Evolutionary conservation across 2,329 filamentous ascomycete genomes (phyloP), one percentile per base, ranked within the genome.

Genomic region (Hysterium pulicare): DNA sequence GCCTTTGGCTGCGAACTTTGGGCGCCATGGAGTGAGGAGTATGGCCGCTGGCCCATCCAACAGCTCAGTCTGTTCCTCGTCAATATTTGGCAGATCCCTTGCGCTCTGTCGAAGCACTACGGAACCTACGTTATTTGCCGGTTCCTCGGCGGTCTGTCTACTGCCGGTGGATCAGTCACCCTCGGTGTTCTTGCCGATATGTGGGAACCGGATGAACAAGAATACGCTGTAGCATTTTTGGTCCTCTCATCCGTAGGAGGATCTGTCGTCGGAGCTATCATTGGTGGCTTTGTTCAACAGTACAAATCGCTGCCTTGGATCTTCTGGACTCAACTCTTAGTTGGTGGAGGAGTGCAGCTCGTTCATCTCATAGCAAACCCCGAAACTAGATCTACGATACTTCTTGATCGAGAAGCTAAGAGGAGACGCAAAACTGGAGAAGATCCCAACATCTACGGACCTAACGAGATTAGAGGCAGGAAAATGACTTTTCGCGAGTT

Each of bases 251-350:
- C 76, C 1, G 77, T 79, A 5, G 71, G 72, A 1, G 78, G 77
- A 0, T 77, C 77, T 0, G 71, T 77, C 2, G 66, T 80, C 11
- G 77, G 77, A 8, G 74, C 75, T 1, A 71, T 81, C 28, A 68
- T 77, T 7, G 78, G 78, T 8, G 77, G 77, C 0, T 78, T 77
- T 40, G 67, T 79, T 5, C 68, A 75, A 32, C 62, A 65, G 9
- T 68, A 69, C 50, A 52, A 74, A 5, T 46, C 59, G 20, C 89
- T 86, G 82, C 77, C 75, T 49, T 90, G 83, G 83, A 79, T 75
- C 40, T 90, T 90, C 61, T 91, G 87, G 86, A 82, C 90, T 41
- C 86, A 90, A 66, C 77, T 91, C 49, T 89, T 90, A 52, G 82
- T 91, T 40, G 87, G 87, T 15, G 83, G 68, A 4, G 73, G 79